Evolutionary conservation across 2,329 filamentous ascomycete genomes (phyloP).

Genomic region (Colletotrichum echinochloae): DNA sequence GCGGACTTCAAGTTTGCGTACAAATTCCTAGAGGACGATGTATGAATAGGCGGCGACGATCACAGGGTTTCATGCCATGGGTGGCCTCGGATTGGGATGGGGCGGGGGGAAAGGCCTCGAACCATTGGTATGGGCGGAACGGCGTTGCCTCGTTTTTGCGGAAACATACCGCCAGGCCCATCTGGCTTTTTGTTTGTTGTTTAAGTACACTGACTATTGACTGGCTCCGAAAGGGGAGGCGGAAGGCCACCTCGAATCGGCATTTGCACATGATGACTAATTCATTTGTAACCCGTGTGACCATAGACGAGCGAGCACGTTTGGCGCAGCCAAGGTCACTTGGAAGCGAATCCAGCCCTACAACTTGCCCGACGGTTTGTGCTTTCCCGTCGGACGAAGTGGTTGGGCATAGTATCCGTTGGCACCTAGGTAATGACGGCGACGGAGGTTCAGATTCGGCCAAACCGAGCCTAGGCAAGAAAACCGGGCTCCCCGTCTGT

Average conservation of each 20-base stretch:
- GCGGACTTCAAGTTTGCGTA: conserved; percentile 99
- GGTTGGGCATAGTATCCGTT: neutral
- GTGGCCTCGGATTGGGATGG: conserved; percentile 37
- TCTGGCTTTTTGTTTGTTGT: conserved; percentile 36
- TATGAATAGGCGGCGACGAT: conserved; percentile 56
- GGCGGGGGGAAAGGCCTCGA: conserved; percentile 28
- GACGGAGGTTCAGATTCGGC: neutral
- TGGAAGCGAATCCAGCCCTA: neutral
- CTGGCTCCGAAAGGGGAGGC: conserved; percentile 29
- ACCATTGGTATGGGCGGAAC: conserved; percentile 31
- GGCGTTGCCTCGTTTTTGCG: conserved; percentile 41
- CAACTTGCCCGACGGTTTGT: neutral
- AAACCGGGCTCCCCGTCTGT: neutral
- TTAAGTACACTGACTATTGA: conserved; percentile 39
- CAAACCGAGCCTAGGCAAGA: neutral
- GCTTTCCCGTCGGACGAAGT: neutral
- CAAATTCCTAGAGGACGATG: conserved; percentile 96
- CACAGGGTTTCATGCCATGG: conserved; percentile 36
- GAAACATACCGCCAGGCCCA: conserved; percentile 31
- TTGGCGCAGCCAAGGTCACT: conserved; percentile 7
- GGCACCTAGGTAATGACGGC: neutral
- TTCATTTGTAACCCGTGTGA: conserved; percentile 22
- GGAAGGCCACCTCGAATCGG: conserved; percentile 10
- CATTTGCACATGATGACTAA: conserved; percentile 31
- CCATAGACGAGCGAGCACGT: conserved; percentile 9